Evolutionary conservation across 1,284 basidiomycete genomes (phyloP).

Genomic region (Macrocystidia cucumis): DNA sequence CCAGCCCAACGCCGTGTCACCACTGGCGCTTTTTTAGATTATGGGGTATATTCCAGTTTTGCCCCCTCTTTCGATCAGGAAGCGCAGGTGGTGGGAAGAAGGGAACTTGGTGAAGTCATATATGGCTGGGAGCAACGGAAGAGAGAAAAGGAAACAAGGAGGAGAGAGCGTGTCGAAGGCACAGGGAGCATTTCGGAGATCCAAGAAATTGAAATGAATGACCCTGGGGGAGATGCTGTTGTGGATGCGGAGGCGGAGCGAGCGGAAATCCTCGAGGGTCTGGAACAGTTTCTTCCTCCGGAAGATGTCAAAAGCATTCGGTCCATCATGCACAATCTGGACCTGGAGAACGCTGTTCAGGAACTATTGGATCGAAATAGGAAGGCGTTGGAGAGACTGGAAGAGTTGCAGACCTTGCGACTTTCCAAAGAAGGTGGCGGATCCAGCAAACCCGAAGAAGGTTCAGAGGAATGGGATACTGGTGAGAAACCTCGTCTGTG

Average conservation of each 20-base stretch:
- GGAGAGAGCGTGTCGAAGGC: slow-evolving; percentile 16
- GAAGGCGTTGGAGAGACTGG: slow-evolving; percentile 51
- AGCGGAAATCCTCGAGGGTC: slow-evolving; percentile 33
- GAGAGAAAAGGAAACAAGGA: slow-evolving; percentile 16
- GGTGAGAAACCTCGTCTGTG: too few relatives aligned
- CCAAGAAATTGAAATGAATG: slow-evolving; percentile 9
- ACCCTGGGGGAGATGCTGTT: slow-evolving; percentile 7
- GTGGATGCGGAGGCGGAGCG: slow-evolving; percentile 15
- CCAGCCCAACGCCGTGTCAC: slow-evolving; percentile 45
- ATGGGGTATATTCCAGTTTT: slow-evolving; percentile 67
- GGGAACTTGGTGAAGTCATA: slow-evolving; percentile 49
- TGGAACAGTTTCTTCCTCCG: slow-evolving; percentile 47
- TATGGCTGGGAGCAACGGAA: slow-evolving; percentile 34
- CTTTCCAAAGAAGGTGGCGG: slow-evolving; percentile 38
- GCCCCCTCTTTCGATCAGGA: slow-evolving; percentile 72
- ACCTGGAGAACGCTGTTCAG: slow-evolving; percentile 59
- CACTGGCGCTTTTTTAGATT: slow-evolving; percentile 65
- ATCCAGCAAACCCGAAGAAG: slow-evolving; percentile 41
- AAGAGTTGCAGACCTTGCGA: slow-evolving; percentile 54
- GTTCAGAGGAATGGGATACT: slow-evolving; percentile 72
- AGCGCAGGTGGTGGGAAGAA: slow-evolving; percentile 54
- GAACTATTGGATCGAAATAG: slow-evolving; percentile 60
- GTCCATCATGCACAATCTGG: slow-evolving; percentile 44
- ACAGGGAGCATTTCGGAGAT: slow-evolving; percentile 17
- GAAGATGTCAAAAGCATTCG: slow-evolving; percentile 50